Evolutionary conservation across 2,329 filamentous ascomycete genomes (phyloP).

Genomic region (Sporothrix euskadiensis): DNA sequence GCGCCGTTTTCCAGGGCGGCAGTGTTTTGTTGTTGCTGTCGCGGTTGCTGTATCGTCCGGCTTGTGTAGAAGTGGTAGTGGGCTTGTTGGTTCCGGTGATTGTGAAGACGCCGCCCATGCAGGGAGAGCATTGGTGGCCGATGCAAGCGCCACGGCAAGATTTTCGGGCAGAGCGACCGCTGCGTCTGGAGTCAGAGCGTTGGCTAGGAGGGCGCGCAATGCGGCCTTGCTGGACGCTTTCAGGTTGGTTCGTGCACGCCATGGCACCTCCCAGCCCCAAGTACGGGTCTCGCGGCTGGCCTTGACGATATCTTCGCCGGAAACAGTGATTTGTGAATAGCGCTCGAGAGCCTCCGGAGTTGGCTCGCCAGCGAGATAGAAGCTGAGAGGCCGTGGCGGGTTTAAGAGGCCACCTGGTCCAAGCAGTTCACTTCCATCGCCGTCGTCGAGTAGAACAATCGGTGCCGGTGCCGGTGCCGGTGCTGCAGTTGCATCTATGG

Average conservation of each 20-base stretch:
- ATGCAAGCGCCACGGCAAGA: not conserved
- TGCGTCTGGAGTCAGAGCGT: constrained; percentile 22
- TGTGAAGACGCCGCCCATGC: constrained; percentile 27
- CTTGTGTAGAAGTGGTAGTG: not conserved
- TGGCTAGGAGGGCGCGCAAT: constrained; percentile 30
- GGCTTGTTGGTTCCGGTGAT: not conserved
- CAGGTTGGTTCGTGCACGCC: constrained; percentile 54
- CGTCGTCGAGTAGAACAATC: constrained; percentile 53
- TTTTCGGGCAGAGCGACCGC: not conserved
- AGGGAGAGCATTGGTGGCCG: constrained; percentile 29
- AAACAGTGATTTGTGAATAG: constrained; percentile 52
- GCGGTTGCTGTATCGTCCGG: no score
- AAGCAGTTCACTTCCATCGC: constrained; percentile 39
- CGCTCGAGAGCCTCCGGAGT: constrained; percentile 42
- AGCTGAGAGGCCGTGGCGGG: constrained; percentile 47
- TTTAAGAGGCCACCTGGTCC: constrained; percentile 45
- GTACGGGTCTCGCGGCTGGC: constrained; percentile 44
- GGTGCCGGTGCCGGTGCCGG: not conserved
- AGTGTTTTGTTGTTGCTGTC: constrained; percentile 37
- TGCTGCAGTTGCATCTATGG: not conserved
- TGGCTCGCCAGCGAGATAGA: constrained; percentile 50
- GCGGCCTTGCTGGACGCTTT: constrained; percentile 36
- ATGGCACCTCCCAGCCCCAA: constrained; percentile 63
- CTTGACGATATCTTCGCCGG: constrained; percentile 51
- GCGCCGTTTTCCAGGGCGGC: constrained; percentile 59